Conservation (phyloP, 805 yeast species). For the Lipomyces yamadae region DNA sequence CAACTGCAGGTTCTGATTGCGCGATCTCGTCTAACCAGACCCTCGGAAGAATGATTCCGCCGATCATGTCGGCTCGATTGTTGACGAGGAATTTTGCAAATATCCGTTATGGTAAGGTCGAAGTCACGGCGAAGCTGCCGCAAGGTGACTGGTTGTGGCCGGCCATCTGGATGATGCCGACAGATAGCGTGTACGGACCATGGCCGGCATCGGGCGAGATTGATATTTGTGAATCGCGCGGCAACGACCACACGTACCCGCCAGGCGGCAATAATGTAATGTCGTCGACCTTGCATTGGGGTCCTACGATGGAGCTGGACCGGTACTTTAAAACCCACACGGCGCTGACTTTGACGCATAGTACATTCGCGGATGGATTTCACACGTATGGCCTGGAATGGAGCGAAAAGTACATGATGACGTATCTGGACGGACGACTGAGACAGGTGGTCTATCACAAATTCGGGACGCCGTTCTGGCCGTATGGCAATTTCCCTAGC, state of each 20-base stretch:
- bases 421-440: constrained; percentile 32
- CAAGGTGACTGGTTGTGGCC: constrained; percentile 37
- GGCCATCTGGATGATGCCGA: constrained; percentile 37
- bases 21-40: constrained; percentile 26
- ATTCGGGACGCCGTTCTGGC: constrained; percentile 27
- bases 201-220: constrained; percentile 37
- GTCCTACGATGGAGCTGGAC: constrained; percentile 21
- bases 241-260: constrained; percentile 30
- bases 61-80: constrained; percentile 32
- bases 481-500: constrained; percentile 16
- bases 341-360: constrained; percentile 12
- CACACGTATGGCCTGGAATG: constrained; percentile 35
- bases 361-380: constrained; percentile 21
- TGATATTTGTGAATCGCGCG: constrained; percentile 32
- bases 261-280: constrained; percentile 28
- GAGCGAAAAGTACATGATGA: constrained; percentile 31
- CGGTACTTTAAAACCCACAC: constrained; percentile 19
- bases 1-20: constrained; percentile 14
- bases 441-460: constrained; percentile 31
- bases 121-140: constrained; percentile 30
- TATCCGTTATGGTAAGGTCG: constrained; percentile 31
- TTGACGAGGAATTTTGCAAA: constrained; percentile 18
- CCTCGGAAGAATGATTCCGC: constrained; percentile 26
- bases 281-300: constrained; percentile 36
- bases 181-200: constrained; percentile 22